Evolutionary conservation across 75 land plant genomes (phyloP), one percentile per base, ranked within the genome.

Genomic region (Gnetum montanum): DNA sequence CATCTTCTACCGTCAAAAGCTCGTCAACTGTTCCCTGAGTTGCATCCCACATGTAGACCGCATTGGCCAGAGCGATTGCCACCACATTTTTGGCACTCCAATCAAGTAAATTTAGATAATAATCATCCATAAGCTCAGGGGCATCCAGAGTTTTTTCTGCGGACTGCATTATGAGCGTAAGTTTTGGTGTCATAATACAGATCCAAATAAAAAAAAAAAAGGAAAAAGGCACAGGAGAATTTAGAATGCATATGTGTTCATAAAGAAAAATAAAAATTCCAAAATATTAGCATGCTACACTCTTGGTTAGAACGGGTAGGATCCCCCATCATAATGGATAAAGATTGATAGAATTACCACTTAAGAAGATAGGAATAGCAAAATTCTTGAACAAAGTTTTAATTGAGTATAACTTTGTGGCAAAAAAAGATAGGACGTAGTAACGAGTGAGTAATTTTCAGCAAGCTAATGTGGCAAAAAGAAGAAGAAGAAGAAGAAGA

Each of bases 101-200:
- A 38, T 92, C 97, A 31, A 92, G 63, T 46, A 92, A 59, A 41
- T 92, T 92, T 61, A 88, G 44, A 61, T 93, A 89, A 43, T 76
- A 93, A 67, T 93, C 95, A 70, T 93, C 96, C 8, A 82, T 59
- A 45, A 93, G 47, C 19, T 89, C 98, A 19, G 98, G 98, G 4
- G 90, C 95, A 77, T 93, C 95, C 31, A 93, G 64, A 31, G 82
- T 85, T 55, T 84, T 66, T 53, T 82, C 98, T 12, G 90, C 69
- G 15, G 77, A 64, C 84, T 93, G 71, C 25, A 57, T n/a, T n/a
- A n/a, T 30, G 34, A 18, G 34, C 11, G 5, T 34, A 30, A 10
- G 6, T 30, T 20, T 8, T 11, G 54, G 56, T 31, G 11, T n/a
- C 27, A 0, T 47, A 3, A 28, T 40, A 19, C 15, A 58, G 29